Base-by-base conservation (phyloP, 352 stramenopile species). In the Globisporangium abappressorium region DNA sequence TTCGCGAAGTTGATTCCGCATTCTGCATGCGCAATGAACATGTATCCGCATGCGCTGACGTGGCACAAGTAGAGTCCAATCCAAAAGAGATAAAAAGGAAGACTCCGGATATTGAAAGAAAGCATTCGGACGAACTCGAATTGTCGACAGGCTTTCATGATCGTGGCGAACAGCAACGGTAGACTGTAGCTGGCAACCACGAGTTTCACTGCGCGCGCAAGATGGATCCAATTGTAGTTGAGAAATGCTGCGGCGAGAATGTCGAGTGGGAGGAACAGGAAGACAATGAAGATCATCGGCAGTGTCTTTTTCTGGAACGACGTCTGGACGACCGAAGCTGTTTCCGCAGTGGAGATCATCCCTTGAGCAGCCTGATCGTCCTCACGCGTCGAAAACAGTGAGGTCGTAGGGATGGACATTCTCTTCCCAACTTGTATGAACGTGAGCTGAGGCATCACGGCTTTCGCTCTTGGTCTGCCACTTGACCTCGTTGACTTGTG, bases 41-140 rank as follows among this genome's bases (percentile, higher is more conserved):
- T 76, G 62, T 76, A 76, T 24, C 66, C 66, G 46, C 66, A 73
- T 8, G 49, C 70, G n/a, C 28, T 66, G 11, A 73, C 4, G 41
- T 76, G 70, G 43, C 66, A 72, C 15, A 76, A 47, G 28, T 73
- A 76, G 20, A 76, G 57, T 14, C 70, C 70, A 18, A 73, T 9
- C 60, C 57, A 70, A 30, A 69, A 71, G 14, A 76, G 47, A 26
- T 76, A 46, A 30, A 70, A 65, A 2, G 64, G 43, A 34, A 70
- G 46, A 22, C 47, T 34, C 3, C 66, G 24, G 1, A 62, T 66
- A 57, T 55, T 76, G 62, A 76, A 73, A 9, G 70, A 66, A 14
- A 73, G 59, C 30, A 63, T 30, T 15, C 61, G 70, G 22, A 65
- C 70, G 51, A 67, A 22, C 6, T 49, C 38, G 56, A 59, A 75